Evolutionary conservation across 495 filamentous ascomycete genomes (phyloP), one percentile per base, ranked within the genome.

Genomic region (Penicillium herquei): DNA sequence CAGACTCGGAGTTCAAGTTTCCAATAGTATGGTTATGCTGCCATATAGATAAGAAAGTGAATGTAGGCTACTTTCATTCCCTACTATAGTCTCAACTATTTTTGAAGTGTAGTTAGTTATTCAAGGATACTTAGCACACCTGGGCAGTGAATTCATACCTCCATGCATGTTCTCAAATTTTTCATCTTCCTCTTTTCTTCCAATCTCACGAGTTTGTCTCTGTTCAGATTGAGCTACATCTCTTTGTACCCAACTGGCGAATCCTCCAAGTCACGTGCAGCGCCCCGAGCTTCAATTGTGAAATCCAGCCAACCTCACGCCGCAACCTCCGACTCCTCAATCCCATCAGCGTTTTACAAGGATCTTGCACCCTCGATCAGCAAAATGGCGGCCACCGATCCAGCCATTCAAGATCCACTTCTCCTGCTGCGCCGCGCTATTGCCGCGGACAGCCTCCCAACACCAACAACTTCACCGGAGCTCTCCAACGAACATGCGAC

Each of bases 391-490:
- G 48, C 67, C 16, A 52, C 57, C 54, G 77, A 78, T 54, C 62
- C 72, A 18, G 57, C 69, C 10, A 69, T 79, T 26, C 74, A 78
- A 44, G 91, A 96, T 64, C 84, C 91, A 42, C 87, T 96, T 50
- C 76, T 89, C 49, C 83, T 89, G 54, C 81, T 96, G 41, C 87
- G 91, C 57, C 84, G 86, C 58, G 84, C 89, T 49, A 92, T 96
- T 69, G 83, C 86, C 31, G 76, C 82, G 45, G 77, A 81, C 57
- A 78, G 66, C 64, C 77, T 83, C 46, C 86, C 89, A 50, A 81
- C 86, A 32, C 85, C 89, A 26, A 87, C 87, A 42, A 85, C 83
- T 46, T 85, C 88, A 37, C 64, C 80, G 62, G 84, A 90, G 52
- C 71, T 77, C 63, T 65, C 69, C 48, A 69, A 70, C 40, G 64